phyloP scores from a whole-genome alignment of 257 asterid species.

The Lycium barbarum region DNA sequence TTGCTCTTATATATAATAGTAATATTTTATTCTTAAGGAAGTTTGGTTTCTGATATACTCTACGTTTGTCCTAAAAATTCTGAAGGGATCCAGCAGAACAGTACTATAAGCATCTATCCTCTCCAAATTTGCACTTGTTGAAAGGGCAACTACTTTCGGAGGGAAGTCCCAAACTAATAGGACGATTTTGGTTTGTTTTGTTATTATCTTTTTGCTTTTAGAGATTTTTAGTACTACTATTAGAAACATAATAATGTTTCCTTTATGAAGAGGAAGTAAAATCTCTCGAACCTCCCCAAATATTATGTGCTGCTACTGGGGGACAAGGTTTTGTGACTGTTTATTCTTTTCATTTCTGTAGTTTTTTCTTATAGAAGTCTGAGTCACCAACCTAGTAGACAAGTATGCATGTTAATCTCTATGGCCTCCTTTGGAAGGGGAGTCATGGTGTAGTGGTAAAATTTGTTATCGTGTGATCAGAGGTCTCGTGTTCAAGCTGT shows the following conservation, averaged over 20 bases:
- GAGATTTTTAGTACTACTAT: neutral
- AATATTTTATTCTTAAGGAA: neutral
- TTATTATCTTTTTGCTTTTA: neutral
- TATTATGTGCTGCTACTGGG: neutral
- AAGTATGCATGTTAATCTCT: neutral
- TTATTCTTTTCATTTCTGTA: neutral
- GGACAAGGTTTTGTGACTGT: neutral
- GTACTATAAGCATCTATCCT: neutral
- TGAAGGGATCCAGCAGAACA: constrained; percentile 1
- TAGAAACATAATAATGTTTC: neutral
- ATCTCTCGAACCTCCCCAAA: neutral
- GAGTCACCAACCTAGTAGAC: neutral
- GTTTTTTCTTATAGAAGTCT: neutral
- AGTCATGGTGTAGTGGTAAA: neutral
- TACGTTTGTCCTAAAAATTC: neutral
- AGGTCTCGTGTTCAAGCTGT: neutral
- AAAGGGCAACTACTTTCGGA: neutral
- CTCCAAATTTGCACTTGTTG: neutral
- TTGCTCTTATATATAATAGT: no score
- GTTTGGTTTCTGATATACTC: neutral
- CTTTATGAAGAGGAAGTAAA: neutral
- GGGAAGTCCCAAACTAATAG: neutral
- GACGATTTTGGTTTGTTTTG: neutral
- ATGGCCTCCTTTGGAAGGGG: neutral
- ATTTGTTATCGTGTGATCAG: no score